A percentile compares a stretch with the other conserved stretches of the same genome.
Conservation (phyloP, 441 rosid genomes). For the Dalechampia spathulata region DNA sequence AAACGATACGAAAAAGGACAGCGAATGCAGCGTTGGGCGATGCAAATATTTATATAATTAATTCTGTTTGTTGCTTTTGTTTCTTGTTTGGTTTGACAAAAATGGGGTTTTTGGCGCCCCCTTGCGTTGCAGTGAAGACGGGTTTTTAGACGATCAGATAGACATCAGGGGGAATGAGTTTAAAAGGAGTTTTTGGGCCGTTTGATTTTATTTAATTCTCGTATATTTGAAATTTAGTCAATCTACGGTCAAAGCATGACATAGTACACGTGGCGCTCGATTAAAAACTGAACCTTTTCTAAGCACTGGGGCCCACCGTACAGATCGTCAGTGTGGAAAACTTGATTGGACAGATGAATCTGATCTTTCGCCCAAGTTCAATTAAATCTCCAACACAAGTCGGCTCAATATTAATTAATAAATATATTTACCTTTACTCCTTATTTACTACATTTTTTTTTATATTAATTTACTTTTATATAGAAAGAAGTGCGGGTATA, state of each 20-base stretch:
- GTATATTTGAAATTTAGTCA: constrained; percentile 16
- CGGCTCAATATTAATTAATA: no score
- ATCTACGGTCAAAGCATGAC: not conserved
- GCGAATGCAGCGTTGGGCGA: not conserved
- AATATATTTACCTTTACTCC: no score
- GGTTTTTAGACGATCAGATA: not conserved
- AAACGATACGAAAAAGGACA: not conserved
- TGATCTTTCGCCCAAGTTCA: no score
- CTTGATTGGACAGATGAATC: not conserved
- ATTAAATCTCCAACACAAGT: no score
- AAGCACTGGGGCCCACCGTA: constrained; percentile 3
- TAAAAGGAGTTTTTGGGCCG: constrained; percentile 16
- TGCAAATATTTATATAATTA: not conserved
- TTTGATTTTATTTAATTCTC: constrained; percentile 6
- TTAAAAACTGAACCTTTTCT: not conserved
- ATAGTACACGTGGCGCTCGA: constrained; percentile 20
- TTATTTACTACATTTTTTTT: no score
- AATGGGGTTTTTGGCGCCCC: constrained; percentile 34
- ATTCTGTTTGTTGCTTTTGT: no score
- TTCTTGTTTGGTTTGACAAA: no score
- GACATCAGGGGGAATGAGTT: not conserved
- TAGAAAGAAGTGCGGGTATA: no score
- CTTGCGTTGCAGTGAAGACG: not conserved
- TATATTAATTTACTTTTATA: no score
- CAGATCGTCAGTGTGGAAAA: constrained; percentile 6